Conservation (phyloP, 805 yeast genomes). For the Candida tallmaniae region DNA sequence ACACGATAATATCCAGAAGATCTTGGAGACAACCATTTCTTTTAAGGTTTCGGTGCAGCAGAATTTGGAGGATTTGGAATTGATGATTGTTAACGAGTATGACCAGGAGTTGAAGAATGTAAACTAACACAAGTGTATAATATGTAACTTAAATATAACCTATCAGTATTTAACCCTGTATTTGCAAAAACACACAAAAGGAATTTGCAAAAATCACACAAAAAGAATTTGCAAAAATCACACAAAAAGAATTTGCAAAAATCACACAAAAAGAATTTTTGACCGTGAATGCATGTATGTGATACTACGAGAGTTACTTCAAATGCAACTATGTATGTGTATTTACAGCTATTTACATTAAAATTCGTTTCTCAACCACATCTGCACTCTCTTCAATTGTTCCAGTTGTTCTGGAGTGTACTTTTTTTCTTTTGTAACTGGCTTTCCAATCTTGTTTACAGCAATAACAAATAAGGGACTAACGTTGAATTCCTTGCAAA, state of each 20-base stretch:
- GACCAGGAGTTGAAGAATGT: constrained; percentile 12
- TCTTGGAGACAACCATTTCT: constrained; percentile 55
- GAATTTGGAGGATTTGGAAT: constrained; percentile 56
- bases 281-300: too few relatives aligned
- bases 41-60: constrained; percentile 67
- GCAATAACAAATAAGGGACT: constrained; percentile 22
- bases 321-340: not conserved
- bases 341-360: constrained; percentile 6
- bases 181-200: too few relatives aligned
- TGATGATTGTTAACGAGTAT: constrained; percentile 27
- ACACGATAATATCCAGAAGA: constrained; percentile 49
- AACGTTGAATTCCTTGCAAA: constrained; percentile 58
- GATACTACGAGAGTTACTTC: not conserved
- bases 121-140: constrained; percentile 7
- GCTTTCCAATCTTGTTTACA: constrained; percentile 28
- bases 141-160: constrained; percentile 2
- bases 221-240: too few relatives aligned
- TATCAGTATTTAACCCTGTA: not conserved
- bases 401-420: constrained; percentile 28
- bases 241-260: too few relatives aligned
- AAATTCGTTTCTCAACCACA: constrained; percentile 61
- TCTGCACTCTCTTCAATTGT: constrained; percentile 50
- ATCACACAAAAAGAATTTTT: too few relatives aligned
- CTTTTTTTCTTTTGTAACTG: constrained; percentile 9
- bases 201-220: too few relatives aligned